phyloP scores from a whole-genome alignment of 1,139 yeast genomes.

The Kodamaea sp. region DNA sequence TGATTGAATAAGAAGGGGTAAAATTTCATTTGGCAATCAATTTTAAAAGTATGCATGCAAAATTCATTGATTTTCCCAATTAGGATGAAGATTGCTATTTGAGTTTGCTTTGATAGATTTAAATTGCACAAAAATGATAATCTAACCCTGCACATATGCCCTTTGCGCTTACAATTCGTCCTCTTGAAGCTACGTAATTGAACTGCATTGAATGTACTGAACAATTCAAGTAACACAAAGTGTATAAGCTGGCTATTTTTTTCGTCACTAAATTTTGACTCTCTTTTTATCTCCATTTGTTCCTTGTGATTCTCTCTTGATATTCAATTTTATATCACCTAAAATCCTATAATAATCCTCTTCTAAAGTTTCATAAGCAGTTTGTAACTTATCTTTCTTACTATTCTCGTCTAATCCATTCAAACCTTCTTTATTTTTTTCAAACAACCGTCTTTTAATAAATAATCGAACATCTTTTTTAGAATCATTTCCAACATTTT shows the following conservation, averaged over 20 bases:
- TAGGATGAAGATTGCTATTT: slow-evolving; percentile 5
- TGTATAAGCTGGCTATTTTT: no score
- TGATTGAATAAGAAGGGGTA: slow-evolving; percentile 3
- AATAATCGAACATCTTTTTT: slow-evolving; percentile 49
- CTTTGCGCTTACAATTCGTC: no score
- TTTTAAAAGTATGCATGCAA: slow-evolving; percentile 6
- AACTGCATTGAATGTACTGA: slow-evolving; percentile 2
- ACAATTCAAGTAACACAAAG: no score
- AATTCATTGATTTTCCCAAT: slow-evolving; percentile 9
- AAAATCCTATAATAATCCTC: slow-evolving; percentile 65
- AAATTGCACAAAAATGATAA: no score
- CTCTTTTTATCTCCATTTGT: no score
- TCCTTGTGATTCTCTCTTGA: slow-evolving; percentile 11
- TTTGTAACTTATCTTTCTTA: slow-evolving; percentile 65
- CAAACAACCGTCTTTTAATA: slow-evolving; percentile 69
- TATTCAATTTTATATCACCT: slow-evolving; percentile 29
- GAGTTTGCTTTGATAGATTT: background rate
- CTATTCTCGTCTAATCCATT: slow-evolving; percentile 59
- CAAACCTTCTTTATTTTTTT: slow-evolving; percentile 77
- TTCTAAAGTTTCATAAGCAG: slow-evolving; percentile 65
- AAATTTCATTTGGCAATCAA: background rate
- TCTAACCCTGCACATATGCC: no score
- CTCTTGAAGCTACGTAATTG: slow-evolving; percentile 10
- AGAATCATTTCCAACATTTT: slow-evolving; percentile 20
- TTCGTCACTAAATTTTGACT: no score